phyloP scores from a whole-genome alignment of 305 asterid species.

The Rubia tinctorum region DNA sequence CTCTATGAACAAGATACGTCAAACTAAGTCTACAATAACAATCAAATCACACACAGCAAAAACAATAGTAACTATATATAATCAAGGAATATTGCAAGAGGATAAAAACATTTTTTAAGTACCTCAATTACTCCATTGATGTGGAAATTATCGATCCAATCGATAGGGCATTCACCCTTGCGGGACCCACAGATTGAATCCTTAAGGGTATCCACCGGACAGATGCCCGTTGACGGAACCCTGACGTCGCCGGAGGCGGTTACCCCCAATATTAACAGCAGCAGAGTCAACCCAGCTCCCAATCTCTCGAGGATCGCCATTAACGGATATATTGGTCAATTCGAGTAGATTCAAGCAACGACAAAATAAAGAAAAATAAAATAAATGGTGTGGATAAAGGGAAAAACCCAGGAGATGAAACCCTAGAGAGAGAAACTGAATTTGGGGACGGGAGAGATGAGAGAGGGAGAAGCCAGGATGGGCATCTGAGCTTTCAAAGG shows the following conservation, averaged over 20 bases:
- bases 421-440: constrained; percentile 10
- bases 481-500: constrained; percentile 22
- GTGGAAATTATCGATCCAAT: constrained; percentile 36
- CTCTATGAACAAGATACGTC: background rate
- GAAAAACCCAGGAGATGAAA: constrained; percentile 7
- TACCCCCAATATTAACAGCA: constrained; percentile 43
- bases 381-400: background rate
- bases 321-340: background rate
- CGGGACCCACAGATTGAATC: constrained; percentile 53
- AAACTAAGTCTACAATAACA: constrained; percentile 4
- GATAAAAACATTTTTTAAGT: constrained; percentile 6
- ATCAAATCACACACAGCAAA: background rate
- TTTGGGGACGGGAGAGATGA: constrained; percentile 12
- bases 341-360: background rate
- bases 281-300: constrained; percentile 44
- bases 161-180: constrained; percentile 42
- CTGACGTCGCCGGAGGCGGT: constrained; percentile 46
- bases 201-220: constrained; percentile 50
- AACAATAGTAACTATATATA: background rate
- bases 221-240: constrained; percentile 40
- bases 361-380: background rate
- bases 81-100: background rate
- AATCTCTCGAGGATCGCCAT: constrained; percentile 36
- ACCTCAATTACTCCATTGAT: constrained; percentile 72
- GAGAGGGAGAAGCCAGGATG: constrained; percentile 8